Evolutionary conservation across 1,139 yeast genomes (phyloP).

Genomic region (Sugiyamaella sp.): DNA sequence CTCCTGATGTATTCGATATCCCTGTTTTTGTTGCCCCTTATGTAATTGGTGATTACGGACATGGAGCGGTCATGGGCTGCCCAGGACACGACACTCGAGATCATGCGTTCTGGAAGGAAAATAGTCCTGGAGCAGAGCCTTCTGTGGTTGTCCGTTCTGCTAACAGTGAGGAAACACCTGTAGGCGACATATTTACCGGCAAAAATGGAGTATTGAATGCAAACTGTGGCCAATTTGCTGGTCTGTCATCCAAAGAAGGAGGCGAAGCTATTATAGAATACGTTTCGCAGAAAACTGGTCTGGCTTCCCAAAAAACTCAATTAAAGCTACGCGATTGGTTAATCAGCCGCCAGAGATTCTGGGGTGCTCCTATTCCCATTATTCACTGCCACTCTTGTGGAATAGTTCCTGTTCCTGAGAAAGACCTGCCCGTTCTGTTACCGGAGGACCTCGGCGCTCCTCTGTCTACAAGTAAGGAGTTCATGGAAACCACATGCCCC

Average conservation of each 20-base stretch:
- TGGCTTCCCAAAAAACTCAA: slow-evolving; percentile 57
- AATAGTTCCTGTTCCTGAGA: slow-evolving; percentile 84
- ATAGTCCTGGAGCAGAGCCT: slow-evolving; percentile 53
- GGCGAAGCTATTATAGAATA: slow-evolving; percentile 50
- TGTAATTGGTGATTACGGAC: slow-evolving; percentile 79
- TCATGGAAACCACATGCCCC: slow-evolving; percentile 78
- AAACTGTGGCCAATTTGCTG: slow-evolving; percentile 55
- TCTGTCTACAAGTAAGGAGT: slow-evolving; percentile 65
- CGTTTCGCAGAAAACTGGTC: slow-evolving; percentile 42
- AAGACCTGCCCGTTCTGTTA: slow-evolving; percentile 76
- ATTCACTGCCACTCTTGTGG: slow-evolving; percentile 87
- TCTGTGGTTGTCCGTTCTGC: slow-evolving; percentile 51
- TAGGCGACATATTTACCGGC: slow-evolving; percentile 50
- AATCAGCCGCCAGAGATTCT: slow-evolving; percentile 88
- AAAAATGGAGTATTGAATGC: slow-evolving; percentile 59
- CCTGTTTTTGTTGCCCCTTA: slow-evolving; percentile 92
- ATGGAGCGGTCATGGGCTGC: slow-evolving; percentile 97
- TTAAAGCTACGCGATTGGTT: slow-evolving; percentile 88
- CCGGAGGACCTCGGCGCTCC: slow-evolving; percentile 77
- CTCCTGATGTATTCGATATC: slow-evolving; percentile 44
- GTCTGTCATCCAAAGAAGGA: slow-evolving; percentile 57
- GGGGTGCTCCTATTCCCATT: slow-evolving; percentile 99
- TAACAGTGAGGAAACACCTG: slow-evolving; percentile 23
- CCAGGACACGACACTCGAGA: slow-evolving; percentile 94
- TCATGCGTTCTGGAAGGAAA: slow-evolving; percentile 71